Percentiles rank a stretch among this genome's conserved stretches.
phyloP scores from a whole-genome alignment of 2,329 filamentous ascomycete species.

The Epichloe aotearoae region DNA sequence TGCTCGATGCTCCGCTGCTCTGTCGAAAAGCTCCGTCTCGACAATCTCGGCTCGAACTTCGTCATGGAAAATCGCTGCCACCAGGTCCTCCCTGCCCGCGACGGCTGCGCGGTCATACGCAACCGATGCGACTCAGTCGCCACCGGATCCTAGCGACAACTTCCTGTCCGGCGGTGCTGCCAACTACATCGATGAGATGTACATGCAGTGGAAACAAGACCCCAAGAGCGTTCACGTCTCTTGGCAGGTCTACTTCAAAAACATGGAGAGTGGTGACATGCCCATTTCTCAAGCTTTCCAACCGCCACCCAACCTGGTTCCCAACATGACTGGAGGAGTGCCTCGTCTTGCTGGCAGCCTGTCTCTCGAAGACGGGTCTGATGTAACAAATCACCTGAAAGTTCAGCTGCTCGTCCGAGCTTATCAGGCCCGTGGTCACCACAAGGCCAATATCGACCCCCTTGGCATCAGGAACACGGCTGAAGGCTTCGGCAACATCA shows the following conservation, averaged over 20 bases:
- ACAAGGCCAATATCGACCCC: conserved; percentile 98
- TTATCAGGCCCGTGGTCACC: conserved; percentile 94
- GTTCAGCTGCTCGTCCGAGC: conserved; percentile 94
- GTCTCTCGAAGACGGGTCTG: conserved; percentile 55
- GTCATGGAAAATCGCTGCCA: conserved; percentile 31
- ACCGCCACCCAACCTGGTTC: conserved; percentile 83
- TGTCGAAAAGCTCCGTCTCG: conserved; percentile 30
- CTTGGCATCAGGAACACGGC: conserved; percentile 68
- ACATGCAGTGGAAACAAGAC: conserved; percentile 91
- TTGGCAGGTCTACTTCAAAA: conserved; percentile 99
- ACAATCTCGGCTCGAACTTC: conserved; percentile 25
- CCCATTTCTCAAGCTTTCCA: conserved; percentile 95
- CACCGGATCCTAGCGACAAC: conserved; percentile 77
- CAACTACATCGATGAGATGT: conserved; percentile 99
- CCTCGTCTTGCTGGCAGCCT: conserved; percentile 58
- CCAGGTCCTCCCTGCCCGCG: conserved; percentile 36
- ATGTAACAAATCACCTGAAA: conserved; percentile 93
- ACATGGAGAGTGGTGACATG: conserved; percentile 98
- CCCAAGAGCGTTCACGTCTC: conserved; percentile 90
- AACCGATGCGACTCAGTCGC: conserved; percentile 36
- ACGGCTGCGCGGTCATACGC: conserved; percentile 39
- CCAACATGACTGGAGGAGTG: conserved; percentile 65
- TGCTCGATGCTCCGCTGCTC: conserved; percentile 33
- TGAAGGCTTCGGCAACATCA: conserved; percentile 74
- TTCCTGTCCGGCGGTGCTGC: conserved; percentile 95